A percentile compares a stretch with the other conserved stretches of the same genome.
These are phyloP conservation scores for Serendipita indica DNA, from an alignment of 768 basidiomycete genomes.

Conservation along the genomic window DNA sequence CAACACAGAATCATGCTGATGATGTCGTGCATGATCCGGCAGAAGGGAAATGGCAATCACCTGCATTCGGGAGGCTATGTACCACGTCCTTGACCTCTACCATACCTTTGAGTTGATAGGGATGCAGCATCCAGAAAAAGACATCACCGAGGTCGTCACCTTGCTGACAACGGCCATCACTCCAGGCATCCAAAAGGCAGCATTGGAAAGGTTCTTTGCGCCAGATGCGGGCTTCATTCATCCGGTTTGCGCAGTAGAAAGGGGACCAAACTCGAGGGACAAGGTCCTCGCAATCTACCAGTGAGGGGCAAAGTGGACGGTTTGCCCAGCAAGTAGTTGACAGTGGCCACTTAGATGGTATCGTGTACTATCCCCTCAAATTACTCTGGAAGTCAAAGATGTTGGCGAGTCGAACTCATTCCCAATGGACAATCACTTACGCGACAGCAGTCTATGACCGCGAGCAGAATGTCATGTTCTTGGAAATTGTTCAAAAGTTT, in stretches of 20 bases:
- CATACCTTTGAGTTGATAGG: too few species aligned
- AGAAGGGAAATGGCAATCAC: too few species aligned
- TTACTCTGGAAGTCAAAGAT: constrained; percentile 28
- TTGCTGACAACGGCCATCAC: constrained; percentile 33
- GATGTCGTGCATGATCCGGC: too few species aligned
- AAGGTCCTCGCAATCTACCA: constrained; percentile 44
- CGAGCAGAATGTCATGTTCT: constrained; percentile 26
- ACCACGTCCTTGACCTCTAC: too few species aligned
- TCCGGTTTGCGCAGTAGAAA: constrained; percentile 37
- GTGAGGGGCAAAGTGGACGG: too few species aligned
- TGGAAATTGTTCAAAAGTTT: constrained; percentile 43
- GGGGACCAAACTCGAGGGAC: constrained; percentile 38
- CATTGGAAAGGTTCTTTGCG: constrained; percentile 37
- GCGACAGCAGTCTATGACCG: constrained; percentile 33
- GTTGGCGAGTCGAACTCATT: constrained; percentile 27
- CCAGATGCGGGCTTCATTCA: constrained; percentile 43
- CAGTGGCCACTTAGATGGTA: constrained; percentile 51
- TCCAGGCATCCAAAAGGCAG: constrained; percentile 34
- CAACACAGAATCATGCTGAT: too few species aligned
- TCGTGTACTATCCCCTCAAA: constrained; percentile 41
- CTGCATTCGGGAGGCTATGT: too few species aligned
- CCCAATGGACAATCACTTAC: neutral
- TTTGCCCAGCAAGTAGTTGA: too few species aligned
- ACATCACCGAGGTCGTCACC: constrained; percentile 32
- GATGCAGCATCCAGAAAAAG: constrained; percentile 44